Evolutionary conservation across 495 filamentous ascomycete species (phyloP), one percentile per base, ranked within the genome.

Genomic region (Penicillium flavigenum): DNA sequence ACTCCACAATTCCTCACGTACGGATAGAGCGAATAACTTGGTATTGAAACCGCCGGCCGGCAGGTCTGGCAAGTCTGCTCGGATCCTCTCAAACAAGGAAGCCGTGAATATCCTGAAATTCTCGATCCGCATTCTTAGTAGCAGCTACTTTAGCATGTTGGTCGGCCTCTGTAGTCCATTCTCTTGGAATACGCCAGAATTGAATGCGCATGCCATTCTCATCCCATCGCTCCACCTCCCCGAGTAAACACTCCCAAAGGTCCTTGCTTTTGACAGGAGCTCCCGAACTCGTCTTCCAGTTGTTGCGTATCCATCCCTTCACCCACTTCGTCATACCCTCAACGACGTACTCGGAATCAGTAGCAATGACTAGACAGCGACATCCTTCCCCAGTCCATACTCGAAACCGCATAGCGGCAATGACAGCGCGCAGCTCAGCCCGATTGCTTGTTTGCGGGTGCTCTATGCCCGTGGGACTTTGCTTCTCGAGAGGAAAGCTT

Each of bases 351-450:
- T 56, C 52, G 8, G 74, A 77, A 44, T 75, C 70, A 0, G 71
- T 74, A 3, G 73, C 73, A 48, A 76, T 72, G 38, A 75, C 67
- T 1, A 79, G 16, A 17, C 41, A 63, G 7, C 47, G 53, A 48
- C 69, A 71, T 9, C 60, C 46, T 6, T 34, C 50, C 0, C 4
- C 2, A 16, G 1, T 1, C 60, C 55, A 59, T 19, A 26, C 4
- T 10, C 22, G 19, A 38, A 63, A 68, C 4, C 63, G 68, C 1
- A 72, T 50, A 24, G 74, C 76, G 29, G 63, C 75, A 47, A 78
- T 64, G 19, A 73, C 72, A 5, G 74, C 74, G 3, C 76, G 76
- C 5, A 78, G 65, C 54, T 77, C 71, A 26, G 74, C 76, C 0
- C 73, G 63, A 41, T 76, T 73, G 61, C 68, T 76, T 2, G 74